phyloP scores from a whole-genome alignment of 768 basidiomycete species.

The Agaricus blazei region DNA sequence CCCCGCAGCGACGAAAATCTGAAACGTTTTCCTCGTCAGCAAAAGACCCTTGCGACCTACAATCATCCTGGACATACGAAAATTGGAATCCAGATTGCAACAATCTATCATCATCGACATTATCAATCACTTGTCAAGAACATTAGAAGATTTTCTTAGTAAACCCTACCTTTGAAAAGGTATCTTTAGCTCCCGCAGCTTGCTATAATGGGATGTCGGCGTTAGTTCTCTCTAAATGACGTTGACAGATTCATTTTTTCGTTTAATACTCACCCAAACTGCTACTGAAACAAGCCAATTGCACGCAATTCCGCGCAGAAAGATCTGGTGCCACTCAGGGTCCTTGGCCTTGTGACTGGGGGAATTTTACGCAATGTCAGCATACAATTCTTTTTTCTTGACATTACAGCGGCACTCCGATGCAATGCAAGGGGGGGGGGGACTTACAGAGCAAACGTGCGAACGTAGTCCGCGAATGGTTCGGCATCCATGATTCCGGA shows the following conservation, averaged over 20 bases:
- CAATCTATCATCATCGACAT: constrained; percentile 30
- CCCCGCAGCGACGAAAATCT: constrained; percentile 68
- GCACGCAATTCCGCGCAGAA: constrained; percentile 69
- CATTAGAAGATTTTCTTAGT: neutral
- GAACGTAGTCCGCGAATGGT: constrained; percentile 54
- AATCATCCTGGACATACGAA: constrained; percentile 39
- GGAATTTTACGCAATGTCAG: neutral
- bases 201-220: constrained; percentile 36
- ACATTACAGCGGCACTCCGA: neutral
- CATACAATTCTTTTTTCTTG: too few species aligned
- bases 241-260: neutral
- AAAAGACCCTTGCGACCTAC: neutral
- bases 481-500: constrained; percentile 52
- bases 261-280: constrained; percentile 53
- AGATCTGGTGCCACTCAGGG: constrained; percentile 69
- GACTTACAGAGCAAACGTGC: constrained; percentile 52
- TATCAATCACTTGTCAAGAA: neutral
- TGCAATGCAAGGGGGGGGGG: neutral
- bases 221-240: too few species aligned
- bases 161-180: constrained; percentile 52
- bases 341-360: constrained; percentile 56
- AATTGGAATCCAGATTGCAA: constrained; percentile 69
- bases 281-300: constrained; percentile 75
- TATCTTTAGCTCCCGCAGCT: constrained; percentile 63
- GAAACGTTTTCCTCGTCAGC: neutral